These are phyloP conservation scores for Cercospora sp. DNA, from an alignment of 2,329 filamentous ascomycete genomes.

Conservation along the genomic window DNA sequence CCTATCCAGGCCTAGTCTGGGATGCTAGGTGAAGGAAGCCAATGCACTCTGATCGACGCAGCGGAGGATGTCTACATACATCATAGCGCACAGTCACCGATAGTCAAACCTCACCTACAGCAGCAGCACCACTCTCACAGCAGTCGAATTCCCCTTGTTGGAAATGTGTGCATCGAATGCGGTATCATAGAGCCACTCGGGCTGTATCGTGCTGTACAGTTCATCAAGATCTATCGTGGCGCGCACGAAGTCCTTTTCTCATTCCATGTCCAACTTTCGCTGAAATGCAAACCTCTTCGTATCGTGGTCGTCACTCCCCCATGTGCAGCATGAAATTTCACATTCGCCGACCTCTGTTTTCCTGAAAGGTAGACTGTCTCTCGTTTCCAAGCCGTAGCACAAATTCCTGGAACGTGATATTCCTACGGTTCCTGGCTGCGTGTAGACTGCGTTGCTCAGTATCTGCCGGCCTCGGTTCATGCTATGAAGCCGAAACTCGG, in stretches of 20 bases:
- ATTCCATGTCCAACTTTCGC: neutral
- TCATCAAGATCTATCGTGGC: neutral
- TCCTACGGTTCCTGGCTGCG: neutral
- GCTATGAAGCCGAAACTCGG: constrained; percentile 1
- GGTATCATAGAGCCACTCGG: neutral
- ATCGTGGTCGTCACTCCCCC: neutral
- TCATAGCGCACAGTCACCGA: neutral
- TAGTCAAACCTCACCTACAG: neutral
- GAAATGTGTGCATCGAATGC: neutral
- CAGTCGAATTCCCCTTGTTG: neutral
- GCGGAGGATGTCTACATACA: neutral
- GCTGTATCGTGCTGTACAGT: neutral
- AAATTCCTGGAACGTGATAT: neutral
- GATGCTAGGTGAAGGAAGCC: neutral
- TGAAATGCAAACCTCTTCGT: neutral
- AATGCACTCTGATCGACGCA: neutral
- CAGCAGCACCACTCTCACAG: neutral
- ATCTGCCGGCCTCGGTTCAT: neutral
- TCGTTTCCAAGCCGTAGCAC: neutral
- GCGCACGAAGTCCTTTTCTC: neutral
- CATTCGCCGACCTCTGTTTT: neutral
- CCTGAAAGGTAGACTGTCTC: neutral
- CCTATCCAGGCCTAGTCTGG: neutral
- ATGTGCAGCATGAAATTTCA: neutral
- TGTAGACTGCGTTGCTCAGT: neutral